These are phyloP conservation scores for Anacardium occidentale DNA, from an alignment of 345 rosid genomes.

Conservation along the genomic window DNA sequence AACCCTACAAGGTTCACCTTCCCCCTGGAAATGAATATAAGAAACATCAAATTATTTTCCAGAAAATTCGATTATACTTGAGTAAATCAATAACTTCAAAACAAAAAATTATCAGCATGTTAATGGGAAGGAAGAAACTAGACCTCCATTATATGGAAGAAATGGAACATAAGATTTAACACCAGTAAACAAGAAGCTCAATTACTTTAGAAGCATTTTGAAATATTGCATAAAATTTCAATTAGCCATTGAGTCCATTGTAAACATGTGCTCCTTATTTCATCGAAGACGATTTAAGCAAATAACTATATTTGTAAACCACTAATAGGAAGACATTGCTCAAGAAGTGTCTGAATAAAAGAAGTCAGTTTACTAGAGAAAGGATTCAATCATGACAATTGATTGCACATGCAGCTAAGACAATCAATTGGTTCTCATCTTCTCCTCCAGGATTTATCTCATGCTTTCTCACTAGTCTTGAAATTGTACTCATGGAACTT, in stretches of 20 bases:
- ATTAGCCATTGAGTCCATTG: not conserved
- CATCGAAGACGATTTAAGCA: not conserved
- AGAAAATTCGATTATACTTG: not conserved
- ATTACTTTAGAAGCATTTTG: not conserved
- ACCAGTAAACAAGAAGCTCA: not conserved
- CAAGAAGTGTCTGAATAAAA: not conserved
- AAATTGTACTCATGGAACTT: not conserved
- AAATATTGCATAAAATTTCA: not conserved
- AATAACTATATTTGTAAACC: not conserved
- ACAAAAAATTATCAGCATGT: not conserved
- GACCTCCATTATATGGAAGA: not conserved
- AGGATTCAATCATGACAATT: not conserved
- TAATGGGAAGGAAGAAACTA: not conserved
- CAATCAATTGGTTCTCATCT: not conserved
- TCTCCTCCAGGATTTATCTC: not conserved
- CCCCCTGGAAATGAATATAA: conserved; percentile 41
- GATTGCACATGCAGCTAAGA: not conserved
- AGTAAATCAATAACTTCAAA: not conserved
- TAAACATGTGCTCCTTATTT: not conserved
- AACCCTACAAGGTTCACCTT: conserved; percentile 18
- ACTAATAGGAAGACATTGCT: not conserved
- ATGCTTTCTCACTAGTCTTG: not conserved
- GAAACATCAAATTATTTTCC: conserved; percentile 3
- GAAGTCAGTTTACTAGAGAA: not conserved
- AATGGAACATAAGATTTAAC: too few species aligned